Evolutionary conservation across 2,329 filamentous ascomycete species (phyloP), one percentile per base, ranked within the genome.

Genomic region (Ophiostoma sp.): DNA sequence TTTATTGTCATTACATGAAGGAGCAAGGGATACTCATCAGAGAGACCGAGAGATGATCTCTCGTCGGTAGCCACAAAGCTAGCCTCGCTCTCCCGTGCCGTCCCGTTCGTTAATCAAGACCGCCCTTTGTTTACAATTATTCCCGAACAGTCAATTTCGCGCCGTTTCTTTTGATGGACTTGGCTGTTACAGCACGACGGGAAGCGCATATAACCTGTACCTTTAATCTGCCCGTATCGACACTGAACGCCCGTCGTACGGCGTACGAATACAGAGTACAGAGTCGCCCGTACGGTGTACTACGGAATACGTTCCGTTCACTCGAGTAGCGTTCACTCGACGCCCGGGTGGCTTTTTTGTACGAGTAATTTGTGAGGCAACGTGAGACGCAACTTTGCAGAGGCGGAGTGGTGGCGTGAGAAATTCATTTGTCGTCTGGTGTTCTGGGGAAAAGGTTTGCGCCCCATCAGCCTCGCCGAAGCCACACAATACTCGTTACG

Each of bases 401-500:
- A 28, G 8, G 36, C 9, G 31, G 57, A 42, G 36, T 28, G 8
- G 22, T 28, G 31, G 57, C 8, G 36, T 22, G 61, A 64, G 61
- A 42, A n/a, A 11, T n/a, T 3, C 3, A 7, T 63, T 22, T 39
- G 19, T 22, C 19, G 33, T 25, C 3, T 25, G 61, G 8, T 12
- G 36, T 1, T 28, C 36, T 64, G 61, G n/a, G 61, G 36, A 42
- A 64, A 19, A 36, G 33, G 12, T 22, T 39, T 61, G 57, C 7
- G 31, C 28, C 22, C n/a, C 61, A 64, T 42, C 61, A 45, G 61
- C 61, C 61, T 25, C n/a, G 61, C n/a, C n/a, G 36, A 45, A 64
- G 36, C n/a, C 61, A 42, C 61, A 42, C 9, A 2, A 48, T 15
- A 15, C 9, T 28, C 7, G 61, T 22, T 36, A 64, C 12, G 33